Evolutionary conservation across 208 protist species (phyloP).

Genomic region (Leishmania braziliensis): DNA sequence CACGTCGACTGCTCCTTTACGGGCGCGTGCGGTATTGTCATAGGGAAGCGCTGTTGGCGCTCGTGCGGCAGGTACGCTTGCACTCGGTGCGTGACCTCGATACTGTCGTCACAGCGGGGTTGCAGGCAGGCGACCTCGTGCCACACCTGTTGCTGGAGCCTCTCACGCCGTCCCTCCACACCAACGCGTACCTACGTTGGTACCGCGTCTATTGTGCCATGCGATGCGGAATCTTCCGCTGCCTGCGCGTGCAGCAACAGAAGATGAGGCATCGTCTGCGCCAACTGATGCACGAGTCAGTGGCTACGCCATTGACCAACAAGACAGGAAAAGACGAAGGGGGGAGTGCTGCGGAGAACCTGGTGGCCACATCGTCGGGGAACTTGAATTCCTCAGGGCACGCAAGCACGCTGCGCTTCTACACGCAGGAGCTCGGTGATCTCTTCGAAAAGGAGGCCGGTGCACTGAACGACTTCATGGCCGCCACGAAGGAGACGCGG

Average conservation of each 20-base stretch:
- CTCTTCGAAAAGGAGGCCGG: constrained; percentile 10
- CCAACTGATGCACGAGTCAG: constrained; percentile 45
- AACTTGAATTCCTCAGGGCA: neutral
- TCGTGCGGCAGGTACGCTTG: constrained; percentile 73
- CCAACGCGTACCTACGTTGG: constrained; percentile 58
- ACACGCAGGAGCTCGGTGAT: constrained; percentile 27
- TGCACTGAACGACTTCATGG: constrained; percentile 39
- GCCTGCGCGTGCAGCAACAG: constrained; percentile 57
- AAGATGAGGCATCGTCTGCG: constrained; percentile 60
- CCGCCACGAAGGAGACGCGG: constrained; percentile 45
- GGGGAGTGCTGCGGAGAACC: no score
- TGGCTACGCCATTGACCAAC: neutral
- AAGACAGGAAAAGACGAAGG: no score
- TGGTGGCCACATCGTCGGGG: neutral
- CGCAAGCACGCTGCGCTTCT: constrained; percentile 26
- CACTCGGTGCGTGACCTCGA: constrained; percentile 64
- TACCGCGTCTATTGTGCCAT: constrained; percentile 67
- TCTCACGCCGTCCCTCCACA: constrained; percentile 51
- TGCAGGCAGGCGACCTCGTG: constrained; percentile 63
- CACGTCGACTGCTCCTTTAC: constrained; percentile 52
- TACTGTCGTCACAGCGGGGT: constrained; percentile 57
- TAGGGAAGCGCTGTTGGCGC: constrained; percentile 62
- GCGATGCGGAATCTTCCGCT: constrained; percentile 66
- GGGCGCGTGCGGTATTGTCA: constrained; percentile 66
- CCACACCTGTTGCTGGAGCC: constrained; percentile 62